Evolutionary conservation across 192 early-diverging fungal species (phyloP).

Genomic region (Linnemannia exigua): DNA sequence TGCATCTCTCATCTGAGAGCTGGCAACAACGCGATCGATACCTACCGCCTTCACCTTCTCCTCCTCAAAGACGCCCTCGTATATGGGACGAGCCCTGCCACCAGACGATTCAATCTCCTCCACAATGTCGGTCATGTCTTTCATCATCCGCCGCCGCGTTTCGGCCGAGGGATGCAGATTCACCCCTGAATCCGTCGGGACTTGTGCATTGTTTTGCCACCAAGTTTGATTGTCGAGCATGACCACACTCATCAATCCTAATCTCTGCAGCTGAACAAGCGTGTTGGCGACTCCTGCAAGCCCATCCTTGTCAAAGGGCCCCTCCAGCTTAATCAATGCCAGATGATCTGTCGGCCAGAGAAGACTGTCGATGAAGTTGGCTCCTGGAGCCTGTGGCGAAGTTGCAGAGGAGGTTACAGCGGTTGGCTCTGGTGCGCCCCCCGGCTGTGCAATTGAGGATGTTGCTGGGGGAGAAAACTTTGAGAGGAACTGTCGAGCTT

Average conservation of each 20-base stretch:
- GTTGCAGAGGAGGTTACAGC: background rate
- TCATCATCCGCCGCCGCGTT: slow-evolving; percentile 59
- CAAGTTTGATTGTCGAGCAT: slow-evolving; percentile 72
- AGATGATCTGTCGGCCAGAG: slow-evolving; percentile 64
- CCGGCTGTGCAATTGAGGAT: slow-evolving; percentile 4
- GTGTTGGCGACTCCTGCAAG: slow-evolving; percentile 64
- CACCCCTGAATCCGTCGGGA: slow-evolving; percentile 1
- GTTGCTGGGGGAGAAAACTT: slow-evolving; percentile 57
- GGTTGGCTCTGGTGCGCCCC: background rate
- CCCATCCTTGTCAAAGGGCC: slow-evolving; percentile 58
- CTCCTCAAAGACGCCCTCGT: slow-evolving; percentile 72
- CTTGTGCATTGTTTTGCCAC: slow-evolving; percentile 36
- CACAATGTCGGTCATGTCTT: slow-evolving; percentile 67
- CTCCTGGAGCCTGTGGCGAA: slow-evolving; percentile 5
- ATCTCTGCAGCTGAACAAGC: slow-evolving; percentile 73
- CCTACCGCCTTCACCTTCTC: background rate
- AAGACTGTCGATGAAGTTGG: slow-evolving; percentile 60
- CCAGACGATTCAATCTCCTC: slow-evolving; percentile 83
- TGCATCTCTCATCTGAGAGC: background rate
- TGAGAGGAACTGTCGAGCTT: slow-evolving; percentile 74
- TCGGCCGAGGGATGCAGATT: slow-evolving; percentile 23
- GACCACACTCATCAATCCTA: slow-evolving; percentile 75
- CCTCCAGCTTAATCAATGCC: slow-evolving; percentile 71
- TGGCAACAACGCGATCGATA: background rate
- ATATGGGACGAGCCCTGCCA: slow-evolving; percentile 77